Base-by-base conservation (phyloP, 176 grass and related monocot species). In the Guadua angustifolia region DNA sequence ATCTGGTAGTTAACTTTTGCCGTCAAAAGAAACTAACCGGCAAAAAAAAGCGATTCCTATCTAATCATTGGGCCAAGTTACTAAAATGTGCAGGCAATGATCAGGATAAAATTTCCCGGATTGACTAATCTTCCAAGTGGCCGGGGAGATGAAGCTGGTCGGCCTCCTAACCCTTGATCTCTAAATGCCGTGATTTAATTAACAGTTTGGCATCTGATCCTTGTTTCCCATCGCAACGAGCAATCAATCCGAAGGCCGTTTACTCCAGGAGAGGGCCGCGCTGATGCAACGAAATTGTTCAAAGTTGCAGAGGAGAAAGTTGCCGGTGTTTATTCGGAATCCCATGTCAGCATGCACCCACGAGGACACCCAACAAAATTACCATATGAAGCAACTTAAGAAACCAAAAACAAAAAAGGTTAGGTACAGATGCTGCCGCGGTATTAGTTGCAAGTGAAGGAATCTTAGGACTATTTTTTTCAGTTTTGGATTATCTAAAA, bases 291-390 rank as follows among this genome's bases (percentile, higher is more conserved):
- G 39, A 75, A 63, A 51, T 75, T 74, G 77, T 78, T 78, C 65
- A 22, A 78, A 65, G 47, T 2, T 73, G 73, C 56, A 84, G 4
- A 26, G 7, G 61, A 35, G 16, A 64, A 16, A 5, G 6, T 45
- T 47, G 25, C 26, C 14, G 5, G 45, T 53, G 53, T 60, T 47
- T 43, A 43, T 43, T 45, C 39, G 24, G 81, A 84, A 81, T 75
- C 58, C 13, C 67, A 68, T 49, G 87, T 88, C 75, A 88, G 50
- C 75, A 68, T 17, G 75, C 81, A 88, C 75, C 75, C 71, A 49
- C 40, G 32, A 16, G 9, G n/a, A 22, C 18, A 72, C 16, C 59
- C 17, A 33, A 16, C 14, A 2, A 32, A 32, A 59, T 52, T 69
- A 25, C 35, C 66, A 64, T 68, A 7, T 25, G 81, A 83, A 82